Evolutionary conservation across 2,329 filamentous ascomycete genomes (phyloP).

Genomic region (Apiospora sp.): DNA sequence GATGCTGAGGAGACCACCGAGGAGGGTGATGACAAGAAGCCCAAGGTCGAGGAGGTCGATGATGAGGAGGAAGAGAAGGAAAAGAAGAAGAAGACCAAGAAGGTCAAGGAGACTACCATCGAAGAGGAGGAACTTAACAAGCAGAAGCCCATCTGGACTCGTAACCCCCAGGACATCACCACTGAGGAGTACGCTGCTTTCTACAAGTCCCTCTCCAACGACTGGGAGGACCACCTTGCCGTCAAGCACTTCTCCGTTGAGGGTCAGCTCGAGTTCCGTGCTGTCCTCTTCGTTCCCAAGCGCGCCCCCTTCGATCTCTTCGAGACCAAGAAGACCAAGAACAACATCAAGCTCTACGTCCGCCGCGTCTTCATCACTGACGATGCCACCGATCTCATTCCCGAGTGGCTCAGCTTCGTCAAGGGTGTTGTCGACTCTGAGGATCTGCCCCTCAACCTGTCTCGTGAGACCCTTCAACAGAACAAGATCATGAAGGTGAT

Average conservation of each 20-base stretch:
- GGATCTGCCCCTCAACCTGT: conserved; percentile 98
- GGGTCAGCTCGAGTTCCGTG: conserved; percentile 99
- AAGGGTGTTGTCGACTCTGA: conserved; percentile 99
- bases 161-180: conserved; percentile 94
- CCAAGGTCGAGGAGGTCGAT: conserved; percentile 92
- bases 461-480: conserved; percentile 99
- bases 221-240: conserved; percentile 99
- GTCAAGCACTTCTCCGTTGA: conserved; percentile 99
- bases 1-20: conserved; percentile 79
- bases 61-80: conserved; percentile 85
- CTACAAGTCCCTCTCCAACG: conserved; percentile 99
- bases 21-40: conserved; percentile 88
- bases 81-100: conserved; percentile 99
- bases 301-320: conserved; percentile 99
- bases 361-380: conserved; percentile 99
- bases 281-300: conserved; percentile 99
- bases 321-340: conserved; percentile 99
- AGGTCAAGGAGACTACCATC: conserved; percentile 97
- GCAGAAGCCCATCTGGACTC: conserved; percentile 99
- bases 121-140: conserved; percentile 99
- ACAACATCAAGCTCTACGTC: conserved; percentile 99
- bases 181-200: conserved; percentile 98
- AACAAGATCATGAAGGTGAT: conserved; percentile 99
- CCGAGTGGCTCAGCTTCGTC: conserved; percentile 99
- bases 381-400: conserved; percentile 97